Conservation (phyloP, 352 stramenopile species). For the Phytophthora europaea region DNA sequence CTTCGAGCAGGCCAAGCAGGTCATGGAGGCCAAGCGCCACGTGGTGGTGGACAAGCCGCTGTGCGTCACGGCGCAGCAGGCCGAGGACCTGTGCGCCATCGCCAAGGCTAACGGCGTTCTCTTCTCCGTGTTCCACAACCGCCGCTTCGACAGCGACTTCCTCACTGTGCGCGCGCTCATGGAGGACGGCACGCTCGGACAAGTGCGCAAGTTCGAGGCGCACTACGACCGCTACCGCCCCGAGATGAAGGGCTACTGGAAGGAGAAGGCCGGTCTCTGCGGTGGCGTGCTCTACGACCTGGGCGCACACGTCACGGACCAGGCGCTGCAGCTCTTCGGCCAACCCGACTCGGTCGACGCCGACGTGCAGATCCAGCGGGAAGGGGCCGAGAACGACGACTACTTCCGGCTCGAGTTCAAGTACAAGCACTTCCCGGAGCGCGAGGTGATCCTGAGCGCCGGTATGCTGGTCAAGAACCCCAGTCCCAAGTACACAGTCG, state of each 20-base stretch:
- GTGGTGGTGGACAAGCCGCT: slow-evolving; percentile 85
- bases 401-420: slow-evolving; percentile 81
- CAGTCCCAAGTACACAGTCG: slow-evolving; percentile 74
- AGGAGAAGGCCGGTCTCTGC: slow-evolving; percentile 66
- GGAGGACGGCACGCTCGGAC: slow-evolving; percentile 54
- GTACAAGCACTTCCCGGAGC: slow-evolving; percentile 52
- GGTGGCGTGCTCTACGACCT: slow-evolving; percentile 81
- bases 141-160: slow-evolving; percentile 83
- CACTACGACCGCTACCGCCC: slow-evolving; percentile 81
- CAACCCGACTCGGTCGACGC: slow-evolving; percentile 54
- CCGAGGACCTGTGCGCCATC: slow-evolving; percentile 57
- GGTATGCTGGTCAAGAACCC: slow-evolving; percentile 74
- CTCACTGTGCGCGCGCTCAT: slow-evolving; percentile 66
- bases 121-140: slow-evolving; percentile 85
- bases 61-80: slow-evolving; percentile 63
- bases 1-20: slow-evolving; percentile 80
- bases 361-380: slow-evolving; percentile 81
- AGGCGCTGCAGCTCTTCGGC: slow-evolving; percentile 75
- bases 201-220: slow-evolving; percentile 66
- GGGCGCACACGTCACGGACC: slow-evolving; percentile 73
- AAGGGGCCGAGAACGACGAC: slow-evolving; percentile 73
- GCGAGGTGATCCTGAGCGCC: slow-evolving; percentile 71
- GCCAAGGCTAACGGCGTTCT: slow-evolving; percentile 63
- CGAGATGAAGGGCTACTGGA: slow-evolving; percentile 83
- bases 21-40: slow-evolving; percentile 76